phyloP scores from a whole-genome alignment of 306 rosid genomes.

The Dalbergia cochinchinensis region DNA sequence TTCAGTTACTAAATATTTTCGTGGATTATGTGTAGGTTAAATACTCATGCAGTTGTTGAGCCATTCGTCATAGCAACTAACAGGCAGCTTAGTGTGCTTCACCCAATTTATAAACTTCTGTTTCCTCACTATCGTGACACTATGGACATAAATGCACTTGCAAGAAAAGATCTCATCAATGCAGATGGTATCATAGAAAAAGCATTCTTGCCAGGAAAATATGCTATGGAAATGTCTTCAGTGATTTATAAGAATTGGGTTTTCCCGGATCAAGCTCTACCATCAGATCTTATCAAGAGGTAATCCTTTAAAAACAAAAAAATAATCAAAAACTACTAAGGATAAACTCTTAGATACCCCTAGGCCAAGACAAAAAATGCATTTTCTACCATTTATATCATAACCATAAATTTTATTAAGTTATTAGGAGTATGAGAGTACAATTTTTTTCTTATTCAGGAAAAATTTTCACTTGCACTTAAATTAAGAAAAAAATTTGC shows the following conservation, averaged over 20 bases:
- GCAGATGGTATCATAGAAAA: conserved; percentile 50
- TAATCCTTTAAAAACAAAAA: conserved; percentile 7
- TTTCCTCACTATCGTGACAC: conserved; percentile 56
- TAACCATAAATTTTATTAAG: too few species aligned
- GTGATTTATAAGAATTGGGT: conserved; percentile 45
- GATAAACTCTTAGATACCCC: too few species aligned
- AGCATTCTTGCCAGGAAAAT: conserved; percentile 38
- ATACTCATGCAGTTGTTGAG: conserved; percentile 82
- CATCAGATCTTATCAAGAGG: conserved; percentile 64
- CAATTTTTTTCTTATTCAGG: too few species aligned
- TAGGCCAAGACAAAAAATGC: too few species aligned
- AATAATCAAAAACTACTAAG: too few species aligned
- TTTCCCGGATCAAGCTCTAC: conserved; percentile 52
- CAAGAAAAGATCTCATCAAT: conserved; percentile 37
- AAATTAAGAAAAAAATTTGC: too few species aligned
- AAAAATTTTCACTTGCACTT: too few species aligned
- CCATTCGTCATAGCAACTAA: conserved; percentile 60
- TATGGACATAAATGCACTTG: conserved; percentile 54
- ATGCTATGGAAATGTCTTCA: conserved; percentile 52
- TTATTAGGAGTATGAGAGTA: too few species aligned
- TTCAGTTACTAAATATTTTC: background rate
- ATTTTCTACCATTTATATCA: too few species aligned
- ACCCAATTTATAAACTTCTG: conserved; percentile 52
- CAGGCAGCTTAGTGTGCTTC: conserved; percentile 53
- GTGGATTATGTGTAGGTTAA: conserved; percentile 57